Percentiles rank a stretch among this genome's conserved stretches.
Evolutionary conservation across 1,284 basidiomycete genomes (phyloP).

Genomic region (Rhodotorula sp.): DNA sequence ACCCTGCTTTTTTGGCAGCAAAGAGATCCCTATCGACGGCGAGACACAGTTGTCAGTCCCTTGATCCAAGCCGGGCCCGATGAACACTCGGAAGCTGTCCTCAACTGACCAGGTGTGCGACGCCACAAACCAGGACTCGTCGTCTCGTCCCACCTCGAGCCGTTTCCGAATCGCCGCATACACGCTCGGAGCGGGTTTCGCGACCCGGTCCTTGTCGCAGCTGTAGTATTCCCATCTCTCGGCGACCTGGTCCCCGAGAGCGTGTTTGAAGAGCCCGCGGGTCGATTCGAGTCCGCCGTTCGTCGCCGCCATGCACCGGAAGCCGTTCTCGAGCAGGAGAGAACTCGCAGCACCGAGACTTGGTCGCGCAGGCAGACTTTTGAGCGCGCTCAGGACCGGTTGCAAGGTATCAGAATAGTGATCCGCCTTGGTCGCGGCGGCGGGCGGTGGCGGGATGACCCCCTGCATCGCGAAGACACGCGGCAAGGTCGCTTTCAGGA

Average conservation of each 20-base stretch:
- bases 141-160: constrained; percentile 3
- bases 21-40: constrained; percentile 20
- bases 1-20: constrained; percentile 36
- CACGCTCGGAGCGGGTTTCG: constrained; percentile 32
- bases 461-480: constrained; percentile 20
- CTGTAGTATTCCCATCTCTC: constrained; percentile 20
- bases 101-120: constrained; percentile 27
- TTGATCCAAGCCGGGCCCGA: neutral
- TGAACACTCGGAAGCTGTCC: rapidly evolving
- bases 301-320: constrained; percentile 27
- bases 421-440: neutral
- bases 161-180: constrained; percentile 25
- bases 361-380: constrained; percentile 8
- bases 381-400: constrained; percentile 11
- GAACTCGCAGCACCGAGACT: neutral
- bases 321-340: constrained; percentile 8
- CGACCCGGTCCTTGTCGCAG: constrained; percentile 26
- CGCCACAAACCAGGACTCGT: constrained; percentile 29
- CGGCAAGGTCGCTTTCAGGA: constrained; percentile 26
- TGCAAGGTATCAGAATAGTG: neutral
- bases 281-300: constrained; percentile 34
- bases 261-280: neutral
- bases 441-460: constrained; percentile 5
- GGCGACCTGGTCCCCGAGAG: constrained; percentile 2
- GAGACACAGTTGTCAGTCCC: neutral